Conservation (phyloP, 352 stramenopile species). For the Phytophthora tentaculata region DNA sequence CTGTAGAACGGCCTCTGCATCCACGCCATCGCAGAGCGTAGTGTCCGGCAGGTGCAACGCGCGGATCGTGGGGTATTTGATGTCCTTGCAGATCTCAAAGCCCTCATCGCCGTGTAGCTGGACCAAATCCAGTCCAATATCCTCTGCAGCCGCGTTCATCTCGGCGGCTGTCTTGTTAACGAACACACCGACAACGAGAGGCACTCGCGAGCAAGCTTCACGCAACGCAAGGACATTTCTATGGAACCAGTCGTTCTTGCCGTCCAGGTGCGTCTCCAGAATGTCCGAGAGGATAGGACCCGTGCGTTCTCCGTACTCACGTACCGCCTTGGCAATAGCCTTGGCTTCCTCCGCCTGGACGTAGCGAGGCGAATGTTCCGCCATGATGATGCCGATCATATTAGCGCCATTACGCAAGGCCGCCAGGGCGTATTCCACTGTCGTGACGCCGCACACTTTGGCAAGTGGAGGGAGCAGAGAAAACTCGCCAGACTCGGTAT, state of each 20-base stretch:
- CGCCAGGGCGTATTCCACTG: slow-evolving; percentile 91
- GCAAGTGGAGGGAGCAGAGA: slow-evolving; percentile 58
- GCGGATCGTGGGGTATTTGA: slow-evolving; percentile 91
- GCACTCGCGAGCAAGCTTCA: slow-evolving; percentile 71
- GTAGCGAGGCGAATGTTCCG: slow-evolving; percentile 90
- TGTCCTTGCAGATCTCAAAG: slow-evolving; percentile 85
- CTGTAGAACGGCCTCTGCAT: slow-evolving; percentile 76
- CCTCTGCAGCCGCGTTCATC: slow-evolving; percentile 89
- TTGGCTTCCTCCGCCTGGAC: slow-evolving; percentile 86
- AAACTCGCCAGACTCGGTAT: slow-evolving; percentile 39
- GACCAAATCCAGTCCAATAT: slow-evolving; percentile 96
- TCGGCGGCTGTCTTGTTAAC: slow-evolving; percentile 94
- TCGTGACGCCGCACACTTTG: slow-evolving; percentile 97
- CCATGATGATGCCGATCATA: slow-evolving; percentile 98
- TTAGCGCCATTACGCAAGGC: slow-evolving; percentile 94
- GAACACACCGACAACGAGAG: slow-evolving; percentile 96
- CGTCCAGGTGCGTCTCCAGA: slow-evolving; percentile 42
- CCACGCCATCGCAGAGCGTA: slow-evolving; percentile 70
- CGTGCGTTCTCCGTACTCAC: slow-evolving; percentile 94
- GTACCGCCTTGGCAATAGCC: slow-evolving; percentile 92
- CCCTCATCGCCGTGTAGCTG: slow-evolving; percentile 98
- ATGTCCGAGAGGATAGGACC: slow-evolving; percentile 61
- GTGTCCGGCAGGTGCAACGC: slow-evolving; percentile 94
- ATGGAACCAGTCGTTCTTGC: slow-evolving; percentile 83
- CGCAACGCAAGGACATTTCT: slow-evolving; percentile 69